phyloP scores from a whole-genome alignment of 1,284 basidiomycete genomes.

The Leccinum glutinopallens region DNA sequence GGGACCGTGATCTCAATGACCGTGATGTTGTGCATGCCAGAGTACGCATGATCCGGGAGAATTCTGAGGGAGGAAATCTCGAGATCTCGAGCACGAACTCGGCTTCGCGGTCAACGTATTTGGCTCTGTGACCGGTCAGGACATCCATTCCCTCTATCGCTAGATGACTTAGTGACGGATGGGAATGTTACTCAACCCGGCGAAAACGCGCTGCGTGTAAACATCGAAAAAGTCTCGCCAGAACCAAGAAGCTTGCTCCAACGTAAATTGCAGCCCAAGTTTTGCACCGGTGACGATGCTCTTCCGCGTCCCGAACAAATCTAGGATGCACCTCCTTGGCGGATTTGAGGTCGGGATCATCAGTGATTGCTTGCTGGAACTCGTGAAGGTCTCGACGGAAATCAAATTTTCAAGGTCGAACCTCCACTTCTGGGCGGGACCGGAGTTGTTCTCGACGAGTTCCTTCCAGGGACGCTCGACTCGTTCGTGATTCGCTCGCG shows the following conservation, averaged over 20 bases:
- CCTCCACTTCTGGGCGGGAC: slow-evolving; percentile 52
- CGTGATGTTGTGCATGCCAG: slow-evolving; percentile 62
- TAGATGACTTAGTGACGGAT: slow-evolving; percentile 56
- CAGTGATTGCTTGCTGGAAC: slow-evolving; percentile 46
- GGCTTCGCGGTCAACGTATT: slow-evolving; percentile 62
- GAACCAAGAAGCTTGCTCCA: slow-evolving; percentile 67
- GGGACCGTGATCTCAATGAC: slow-evolving; percentile 66
- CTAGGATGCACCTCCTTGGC: slow-evolving; percentile 48
- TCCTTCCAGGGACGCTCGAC: slow-evolving; percentile 52
- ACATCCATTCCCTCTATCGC: slow-evolving; percentile 7
- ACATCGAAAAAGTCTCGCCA: slow-evolving; percentile 73
- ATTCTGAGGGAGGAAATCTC: slow-evolving; percentile 63
- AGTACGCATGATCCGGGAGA: slow-evolving; percentile 65
- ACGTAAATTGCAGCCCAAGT: slow-evolving; percentile 47
- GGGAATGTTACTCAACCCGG: slow-evolving; percentile 54
- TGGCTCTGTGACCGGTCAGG: slow-evolving; percentile 47
- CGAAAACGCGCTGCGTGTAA: slow-evolving; percentile 55
- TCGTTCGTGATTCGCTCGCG: slow-evolving; percentile 43
- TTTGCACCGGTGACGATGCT: slow-evolving; percentile 39
- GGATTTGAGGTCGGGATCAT: slow-evolving; percentile 49
- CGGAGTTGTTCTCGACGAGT: slow-evolving; percentile 46
- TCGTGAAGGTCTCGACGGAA: slow-evolving; percentile 38
- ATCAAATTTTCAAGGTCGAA: slow-evolving; percentile 44
- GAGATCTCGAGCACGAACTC: slow-evolving; percentile 73
- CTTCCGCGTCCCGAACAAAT: slow-evolving; percentile 50